Conservation (phyloP, 1,284 basidiomycete genomes). For the Tylopilus sp. region DNA sequence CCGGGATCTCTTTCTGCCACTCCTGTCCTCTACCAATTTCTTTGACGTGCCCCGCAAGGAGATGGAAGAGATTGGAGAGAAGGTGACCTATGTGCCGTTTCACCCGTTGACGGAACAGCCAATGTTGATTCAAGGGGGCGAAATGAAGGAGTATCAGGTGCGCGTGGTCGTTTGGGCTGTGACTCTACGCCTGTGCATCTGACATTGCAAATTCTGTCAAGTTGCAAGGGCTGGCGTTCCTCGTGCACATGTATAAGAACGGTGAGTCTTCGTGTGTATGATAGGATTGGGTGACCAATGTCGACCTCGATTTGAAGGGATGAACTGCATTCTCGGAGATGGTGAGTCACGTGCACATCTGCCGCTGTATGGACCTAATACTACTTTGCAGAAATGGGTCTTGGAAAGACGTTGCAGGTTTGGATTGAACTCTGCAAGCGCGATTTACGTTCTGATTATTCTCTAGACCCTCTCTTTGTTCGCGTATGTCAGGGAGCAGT, state of each 20-base stretch:
- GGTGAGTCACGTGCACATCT: slow-evolving; percentile 35
- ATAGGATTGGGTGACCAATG: background rate
- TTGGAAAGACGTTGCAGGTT: slow-evolving; percentile 63
- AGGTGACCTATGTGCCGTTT: slow-evolving; percentile 35
- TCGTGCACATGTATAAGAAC: slow-evolving; percentile 55
- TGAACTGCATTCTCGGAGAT: slow-evolving; percentile 59
- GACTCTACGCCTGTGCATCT: background rate
- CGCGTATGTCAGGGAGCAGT: slow-evolving; percentile 50
- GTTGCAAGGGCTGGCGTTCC: slow-evolving; percentile 51
- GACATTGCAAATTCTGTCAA: slow-evolving; percentile 21
- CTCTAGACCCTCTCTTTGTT: slow-evolving; percentile 54
- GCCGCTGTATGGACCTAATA: slow-evolving; percentile 8
- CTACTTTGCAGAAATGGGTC: slow-evolving; percentile 46
- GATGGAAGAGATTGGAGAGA: slow-evolving; percentile 18
- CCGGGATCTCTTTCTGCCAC: slow-evolving; percentile 38
- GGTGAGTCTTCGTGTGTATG: slow-evolving; percentile 33
- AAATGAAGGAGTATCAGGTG: slow-evolving; percentile 61
- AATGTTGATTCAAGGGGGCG: slow-evolving; percentile 40
- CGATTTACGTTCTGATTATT: slow-evolving; percentile 1
- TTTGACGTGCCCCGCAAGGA: slow-evolving; percentile 32
- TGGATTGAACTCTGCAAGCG: background rate
- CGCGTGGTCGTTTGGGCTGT: background rate
- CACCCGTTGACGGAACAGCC: slow-evolving; percentile 46
- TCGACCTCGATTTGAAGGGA: slow-evolving; percentile 34
- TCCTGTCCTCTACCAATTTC: slow-evolving; percentile 38